Base-by-base conservation (phyloP, 805 yeast genomes). In the Lachancea sp. region DNA sequence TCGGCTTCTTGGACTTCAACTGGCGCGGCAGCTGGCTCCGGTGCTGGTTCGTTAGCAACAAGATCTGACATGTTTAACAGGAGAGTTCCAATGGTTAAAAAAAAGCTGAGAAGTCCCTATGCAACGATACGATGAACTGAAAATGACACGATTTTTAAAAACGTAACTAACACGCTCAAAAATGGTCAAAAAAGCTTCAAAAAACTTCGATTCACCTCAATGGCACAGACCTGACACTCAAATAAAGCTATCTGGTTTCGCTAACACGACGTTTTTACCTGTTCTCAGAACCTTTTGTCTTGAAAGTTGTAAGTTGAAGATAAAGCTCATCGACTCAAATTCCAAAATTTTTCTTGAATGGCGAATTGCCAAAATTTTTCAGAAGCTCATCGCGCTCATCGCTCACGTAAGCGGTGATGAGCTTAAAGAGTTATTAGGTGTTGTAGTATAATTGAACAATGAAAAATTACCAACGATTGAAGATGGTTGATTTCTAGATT, bases 1-100 rank as follows among this genome's bases (percentile, higher is more conserved):
- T 52, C 53, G 38, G 50, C 52, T 29, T 48, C 52, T 45, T 49
- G 37, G 13, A 31, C 38, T 11, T 35, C 39, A 29, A 33, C 37
- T 4, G 50, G n/a, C 30, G 41, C 15, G 30, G 30, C 44, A 34
- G 17, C 31, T 16, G 36, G 6, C 15, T 33, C 36, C 13, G 31
- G 13, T 13, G 13, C 31, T 11, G 15, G 15, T 7, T 11, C 15
- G 31, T 29, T 32, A 13, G 13, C 36, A 32, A 32, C 36, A 32
- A 13, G 31, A 13, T 12, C 31, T 7, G 31, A 22, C 25, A 22
- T 22, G 25, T 4, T 22, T 22, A n/a, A n/a, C n/a, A n/a, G n/a
- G n/a, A n/a, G n/a, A n/a, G n/a, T n/a, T n/a, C n/a, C n/a, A n/a
- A n/a, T n/a, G n/a, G n/a, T n/a, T n/a, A n/a, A n/a, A n/a, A n/a